Conservation (phyloP, 2,329 filamentous ascomycete genomes). For the Zopfia rhizophila region DNA sequence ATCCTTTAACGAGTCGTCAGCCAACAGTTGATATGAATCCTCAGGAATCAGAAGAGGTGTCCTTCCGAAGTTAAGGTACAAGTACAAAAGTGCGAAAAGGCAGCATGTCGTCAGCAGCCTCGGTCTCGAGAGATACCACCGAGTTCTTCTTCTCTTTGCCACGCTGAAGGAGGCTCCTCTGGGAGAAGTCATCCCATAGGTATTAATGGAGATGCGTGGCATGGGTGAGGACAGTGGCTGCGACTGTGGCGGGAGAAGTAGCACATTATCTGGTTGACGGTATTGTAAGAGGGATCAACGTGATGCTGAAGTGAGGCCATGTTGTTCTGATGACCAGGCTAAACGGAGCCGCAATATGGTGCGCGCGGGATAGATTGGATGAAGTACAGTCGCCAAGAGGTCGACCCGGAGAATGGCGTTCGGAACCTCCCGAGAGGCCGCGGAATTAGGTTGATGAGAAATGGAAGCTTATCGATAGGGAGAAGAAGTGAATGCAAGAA, state of each 20-base stretch:
- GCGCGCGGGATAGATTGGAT: conserved; percentile 27
- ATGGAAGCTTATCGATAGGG: conserved; percentile 46
- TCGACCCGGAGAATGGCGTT: conserved; percentile 26
- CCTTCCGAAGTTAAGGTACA: conserved; percentile 30
- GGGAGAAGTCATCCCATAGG: conserved; percentile 35
- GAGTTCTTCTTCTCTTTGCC: conserved; percentile 27
- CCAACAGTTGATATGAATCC: conserved; percentile 35
- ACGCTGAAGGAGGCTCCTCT: conserved; percentile 28
- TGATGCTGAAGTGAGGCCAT: conserved; percentile 29
- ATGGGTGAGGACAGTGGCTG: conserved; percentile 16
- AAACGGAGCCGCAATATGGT: conserved; percentile 40
- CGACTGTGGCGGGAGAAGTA: conserved; percentile 7
- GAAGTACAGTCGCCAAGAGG: not conserved
- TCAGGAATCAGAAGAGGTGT: conserved; percentile 28
- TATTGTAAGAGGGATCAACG: conserved; percentile 1
- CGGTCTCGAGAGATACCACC: conserved; percentile 34
- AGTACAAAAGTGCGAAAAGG: conserved; percentile 34
- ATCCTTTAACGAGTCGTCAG: conserved; percentile 34
- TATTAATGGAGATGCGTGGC: conserved; percentile 44
- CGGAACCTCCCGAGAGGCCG: conserved; percentile 23
- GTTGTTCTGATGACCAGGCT: conserved; percentile 36
- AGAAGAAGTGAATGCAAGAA: conserved; percentile 25
- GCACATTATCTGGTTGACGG: conserved; percentile 19
- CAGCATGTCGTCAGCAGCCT: conserved; percentile 35
- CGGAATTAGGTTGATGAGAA: conserved; percentile 27